phyloP scores from a whole-genome alignment of 208 protist genomes.

The Leishmania turanica region DNA sequence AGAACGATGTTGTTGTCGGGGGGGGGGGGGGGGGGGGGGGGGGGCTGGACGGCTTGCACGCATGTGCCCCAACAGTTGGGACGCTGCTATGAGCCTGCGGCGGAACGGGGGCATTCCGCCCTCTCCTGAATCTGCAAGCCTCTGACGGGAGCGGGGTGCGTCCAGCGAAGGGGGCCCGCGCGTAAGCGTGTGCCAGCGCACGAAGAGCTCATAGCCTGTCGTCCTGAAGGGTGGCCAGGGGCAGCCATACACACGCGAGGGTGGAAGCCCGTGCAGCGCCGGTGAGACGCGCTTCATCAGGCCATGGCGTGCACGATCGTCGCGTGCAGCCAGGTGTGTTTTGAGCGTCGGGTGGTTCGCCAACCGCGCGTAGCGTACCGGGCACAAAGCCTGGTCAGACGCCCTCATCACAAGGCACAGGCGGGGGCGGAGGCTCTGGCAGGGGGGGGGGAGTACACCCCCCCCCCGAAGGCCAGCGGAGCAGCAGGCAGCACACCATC shows the following conservation, averaged over 20 bases:
- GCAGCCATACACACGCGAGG: background rate
- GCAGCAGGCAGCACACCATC: background rate
- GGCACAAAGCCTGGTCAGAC: too few species aligned
- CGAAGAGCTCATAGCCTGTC: background rate
- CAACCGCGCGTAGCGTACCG: background rate
- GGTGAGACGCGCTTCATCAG: background rate
- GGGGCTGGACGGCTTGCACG: background rate
- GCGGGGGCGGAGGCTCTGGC: background rate
- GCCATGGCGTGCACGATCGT: background rate
- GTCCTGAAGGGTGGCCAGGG: background rate
- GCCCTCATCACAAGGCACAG: background rate
- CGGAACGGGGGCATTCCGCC: background rate
- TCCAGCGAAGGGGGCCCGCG: background rate
- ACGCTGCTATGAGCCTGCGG: background rate
- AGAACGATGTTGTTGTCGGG: background rate
- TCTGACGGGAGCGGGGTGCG: background rate
- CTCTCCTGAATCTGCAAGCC: background rate
- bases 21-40: background rate
- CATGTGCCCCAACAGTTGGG: background rate
- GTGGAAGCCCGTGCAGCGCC: background rate
- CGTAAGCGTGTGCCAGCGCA: background rate
- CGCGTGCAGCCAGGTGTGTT: background rate
- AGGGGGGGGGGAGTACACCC: background rate
- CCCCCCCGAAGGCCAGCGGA: background rate
- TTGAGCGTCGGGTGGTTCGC: too few species aligned